Base-by-base conservation (phyloP, 2,329 filamentous ascomycete genomes). In the Microsporum audouinii region DNA sequence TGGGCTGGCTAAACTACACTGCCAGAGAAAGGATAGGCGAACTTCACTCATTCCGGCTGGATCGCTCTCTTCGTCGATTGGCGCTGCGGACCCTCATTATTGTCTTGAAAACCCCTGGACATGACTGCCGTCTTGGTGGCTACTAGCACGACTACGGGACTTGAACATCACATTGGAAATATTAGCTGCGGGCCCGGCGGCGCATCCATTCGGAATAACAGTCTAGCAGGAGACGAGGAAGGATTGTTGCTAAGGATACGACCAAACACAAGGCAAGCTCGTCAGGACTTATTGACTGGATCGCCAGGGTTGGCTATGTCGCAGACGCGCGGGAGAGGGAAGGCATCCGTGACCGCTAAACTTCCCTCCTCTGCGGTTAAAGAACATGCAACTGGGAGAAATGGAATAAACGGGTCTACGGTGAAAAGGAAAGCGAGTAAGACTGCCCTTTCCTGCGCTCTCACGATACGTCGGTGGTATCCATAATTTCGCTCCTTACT, bases 401-500 rank as follows among this genome's bases (percentile, higher is more conserved):
- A 55, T 31, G 51, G 63, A 14, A 60, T 62, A 67, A 64, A 47
- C 45, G 55, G 62, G 59, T 49, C 59, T 31, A 67, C 68, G 17
- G 72, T 66, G 65, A 79, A 79, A 67, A 70, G 77, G 56, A 78
- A 77, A 66, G 72, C 73, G 63, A 71, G 77, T 79, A 67, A 72
- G 77, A 72, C 27, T 23, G 2, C 7, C 51, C 27, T n/a, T 51
- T 2, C 10, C 34, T 53, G 14, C 27, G 17, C 43, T 29, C 5
- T 17, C 53, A 41, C 55, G 8, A 10, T 59, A 23, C 7, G 36
- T n/a, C 12, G 34, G 33, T 17, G 12, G 29, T 62, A 33, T 38
- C 17, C 38, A 27, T 53, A n/a, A 23, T 57, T 59, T 53, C 57
- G 47, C 12, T n/a, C 27, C n/a, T 23, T 58, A 41, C 62, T 65